A percentile compares a stretch with the other conserved stretches of the same genome.
These are phyloP conservation scores for Blastocystis sp. DNA, from an alignment of 352 stramenopile genomes.

Conservation along the genomic window DNA sequence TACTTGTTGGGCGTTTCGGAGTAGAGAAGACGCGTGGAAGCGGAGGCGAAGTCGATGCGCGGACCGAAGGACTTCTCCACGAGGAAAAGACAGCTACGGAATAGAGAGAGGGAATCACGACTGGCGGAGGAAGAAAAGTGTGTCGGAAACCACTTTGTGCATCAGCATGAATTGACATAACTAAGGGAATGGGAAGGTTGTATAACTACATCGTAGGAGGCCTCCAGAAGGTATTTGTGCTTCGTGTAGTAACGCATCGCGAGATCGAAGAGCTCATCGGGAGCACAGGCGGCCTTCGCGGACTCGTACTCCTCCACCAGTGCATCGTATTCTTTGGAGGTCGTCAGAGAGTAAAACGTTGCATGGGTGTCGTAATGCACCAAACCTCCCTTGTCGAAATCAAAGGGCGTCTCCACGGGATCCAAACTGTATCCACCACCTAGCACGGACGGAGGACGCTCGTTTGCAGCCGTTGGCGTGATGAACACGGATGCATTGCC, in stretches of 20 bases:
- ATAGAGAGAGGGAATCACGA: not conserved
- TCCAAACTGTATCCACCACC: slow-evolving; percentile 29
- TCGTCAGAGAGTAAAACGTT: slow-evolving; percentile 3
- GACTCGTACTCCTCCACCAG: slow-evolving; percentile 47
- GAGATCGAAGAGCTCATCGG: not conserved
- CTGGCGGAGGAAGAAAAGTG: slow-evolving; percentile 6
- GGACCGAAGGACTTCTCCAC: slow-evolving; percentile 15
- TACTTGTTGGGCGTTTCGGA: slow-evolving; percentile 9
- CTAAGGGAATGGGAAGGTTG: not conserved
- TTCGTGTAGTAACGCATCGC: not conserved
- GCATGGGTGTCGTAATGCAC: slow-evolving; percentile 12
- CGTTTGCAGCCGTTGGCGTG: not conserved
- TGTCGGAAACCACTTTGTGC: not conserved
- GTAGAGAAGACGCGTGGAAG: not conserved
- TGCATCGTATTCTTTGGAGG: not conserved
- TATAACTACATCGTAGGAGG: not conserved
- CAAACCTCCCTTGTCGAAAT: slow-evolving; percentile 33
- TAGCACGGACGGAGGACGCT: slow-evolving; percentile 1
- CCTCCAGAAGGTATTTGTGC: not conserved
- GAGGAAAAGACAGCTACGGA: slow-evolving; percentile 3
- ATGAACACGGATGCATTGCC: not conserved
- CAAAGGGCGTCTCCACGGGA: slow-evolving; percentile 14
- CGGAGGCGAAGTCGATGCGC: not conserved
- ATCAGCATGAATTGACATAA: slow-evolving; percentile 21
- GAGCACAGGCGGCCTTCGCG: not conserved